Evolutionary conservation across 345 rosid genomes (phyloP), one percentile per base, ranked within the genome.

Genomic region (Eucalyptus cloeziana): DNA sequence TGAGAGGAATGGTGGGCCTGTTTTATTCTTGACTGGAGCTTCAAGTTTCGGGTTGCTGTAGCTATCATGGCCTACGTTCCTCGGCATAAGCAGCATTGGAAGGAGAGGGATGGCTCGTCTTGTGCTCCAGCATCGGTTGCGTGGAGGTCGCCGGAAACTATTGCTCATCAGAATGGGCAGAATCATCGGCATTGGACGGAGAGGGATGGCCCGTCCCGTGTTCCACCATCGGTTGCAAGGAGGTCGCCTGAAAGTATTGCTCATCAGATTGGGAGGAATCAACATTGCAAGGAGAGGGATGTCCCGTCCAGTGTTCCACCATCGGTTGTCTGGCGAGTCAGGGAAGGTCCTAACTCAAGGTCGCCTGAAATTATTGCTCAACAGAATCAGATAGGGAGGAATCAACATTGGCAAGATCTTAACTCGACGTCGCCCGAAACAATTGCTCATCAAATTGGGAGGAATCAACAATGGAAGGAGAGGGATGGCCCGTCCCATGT

Each of bases 61-160:
- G n/a, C 37, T n/a, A 14, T 13, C 30, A 94, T 95, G 97, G 93
- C 97, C 79, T 94, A 96, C 51, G 56, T 95, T 87, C 94, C 96
- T 52, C 95, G 94, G 50, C 94, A 94, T 87, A 95, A 93, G 94
- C 92, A 5, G 7, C 6, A 56, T 24, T 56, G 62, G 62, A 24
- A 56, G 62, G 30, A 56, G 62, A 56, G 6, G 27, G 12, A 56
- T 56, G 30, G 62, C 62, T 22, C 62, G 10, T 8, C 11, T 19
- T 9, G 62, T 22, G 12, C 24, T 8, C 30, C 62, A 56, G 62
- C 62, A 56, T 56, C 30, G 6, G 62, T 56, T 56, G 62, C 11
- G 3, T 4, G 6, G 30, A 22, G 62, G 5, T 56, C 5, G 27
- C 27, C 11, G 5, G 10, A 56, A 56, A 9, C 27, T 56, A 4